These are phyloP conservation scores for Phialophora verrucosa DNA, from an alignment of 2,329 filamentous ascomycete species.

Conservation along the genomic window DNA sequence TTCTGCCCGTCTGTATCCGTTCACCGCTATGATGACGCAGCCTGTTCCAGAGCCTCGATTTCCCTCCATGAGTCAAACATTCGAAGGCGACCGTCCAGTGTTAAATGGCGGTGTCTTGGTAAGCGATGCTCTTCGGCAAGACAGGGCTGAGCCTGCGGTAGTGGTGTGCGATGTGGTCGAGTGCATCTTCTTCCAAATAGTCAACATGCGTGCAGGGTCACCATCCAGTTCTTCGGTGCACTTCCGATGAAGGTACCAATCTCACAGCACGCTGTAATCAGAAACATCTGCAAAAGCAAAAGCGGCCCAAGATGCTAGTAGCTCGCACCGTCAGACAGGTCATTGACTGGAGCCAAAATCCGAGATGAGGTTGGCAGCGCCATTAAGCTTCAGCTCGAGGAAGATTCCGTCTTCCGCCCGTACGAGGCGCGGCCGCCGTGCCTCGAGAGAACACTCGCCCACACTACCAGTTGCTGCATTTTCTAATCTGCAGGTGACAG, in stretches of 20 bases:
- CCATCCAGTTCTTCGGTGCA: neutral
- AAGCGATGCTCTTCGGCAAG: neutral
- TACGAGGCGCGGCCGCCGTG: slow-evolving; percentile 10
- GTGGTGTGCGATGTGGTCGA: neutral
- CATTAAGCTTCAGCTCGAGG: slow-evolving; percentile 27
- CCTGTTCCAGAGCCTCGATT: neutral
- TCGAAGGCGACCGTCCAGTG: neutral
- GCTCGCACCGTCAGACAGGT: neutral
- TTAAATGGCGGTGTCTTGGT: neutral
- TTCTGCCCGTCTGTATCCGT: neutral
- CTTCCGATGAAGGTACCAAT: neutral
- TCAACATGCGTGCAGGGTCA: neutral
- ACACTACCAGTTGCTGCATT: slow-evolving; percentile 3
- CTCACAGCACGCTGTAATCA: neutral
- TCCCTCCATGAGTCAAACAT: neutral
- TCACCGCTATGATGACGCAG: slow-evolving; percentile 8
- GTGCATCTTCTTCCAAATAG: neutral
- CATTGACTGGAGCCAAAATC: slow-evolving; percentile 18
- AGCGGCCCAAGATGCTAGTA: neutral
- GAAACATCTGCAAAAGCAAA: neutral
- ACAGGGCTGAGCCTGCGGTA: neutral
- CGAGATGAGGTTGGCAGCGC: slow-evolving; percentile 24
- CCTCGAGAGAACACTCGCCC: neutral
- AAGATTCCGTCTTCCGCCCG: slow-evolving; percentile 23
- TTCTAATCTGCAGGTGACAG: neutral